Evolutionary conservation across 306 rosid genomes (phyloP).

Genomic region (Betula pendula): DNA sequence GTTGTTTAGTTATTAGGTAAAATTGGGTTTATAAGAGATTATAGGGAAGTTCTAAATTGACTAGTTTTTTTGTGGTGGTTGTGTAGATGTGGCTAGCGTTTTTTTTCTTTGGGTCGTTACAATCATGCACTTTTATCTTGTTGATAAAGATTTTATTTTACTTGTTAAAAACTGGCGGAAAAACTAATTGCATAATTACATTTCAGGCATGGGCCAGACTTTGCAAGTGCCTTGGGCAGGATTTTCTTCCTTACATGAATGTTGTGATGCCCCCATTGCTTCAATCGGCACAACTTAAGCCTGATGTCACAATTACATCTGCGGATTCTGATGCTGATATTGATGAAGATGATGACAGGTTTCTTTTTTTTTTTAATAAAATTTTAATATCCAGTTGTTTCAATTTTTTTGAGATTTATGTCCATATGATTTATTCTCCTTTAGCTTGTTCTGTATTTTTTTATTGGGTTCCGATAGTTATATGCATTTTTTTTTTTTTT

Average conservation of each 20-base stretch:
- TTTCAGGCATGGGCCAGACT: conserved; percentile 98
- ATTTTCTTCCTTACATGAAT: conserved; percentile 93
- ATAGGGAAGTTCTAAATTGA: no score
- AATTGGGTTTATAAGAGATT: no score
- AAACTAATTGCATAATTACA: conserved; percentile 3
- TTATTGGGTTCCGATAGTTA: neutral
- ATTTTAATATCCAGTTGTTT: conserved; percentile 7
- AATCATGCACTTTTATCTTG: conserved; percentile 1
- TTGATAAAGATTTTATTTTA: neutral
- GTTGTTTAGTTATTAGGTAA: no score
- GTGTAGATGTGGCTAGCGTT: no score
- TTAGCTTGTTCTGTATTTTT: neutral
- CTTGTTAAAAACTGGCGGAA: neutral
- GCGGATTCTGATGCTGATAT: conserved; percentile 86
- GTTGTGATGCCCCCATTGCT: conserved; percentile 98
- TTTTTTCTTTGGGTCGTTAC: no score
- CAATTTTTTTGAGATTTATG: neutral
- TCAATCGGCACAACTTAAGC: conserved; percentile 98
- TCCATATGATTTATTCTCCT: neutral
- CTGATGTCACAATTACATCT: conserved; percentile 94
- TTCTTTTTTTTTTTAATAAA: conserved; percentile 2
- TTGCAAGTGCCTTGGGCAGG: conserved; percentile 98
- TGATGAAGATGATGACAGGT: conserved; percentile 98
- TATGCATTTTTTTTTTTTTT: neutral
- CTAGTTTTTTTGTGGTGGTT: no score